Evolutionary conservation across 176 grass and related monocot genomes (phyloP).

Genomic region (Typha latifolia): DNA sequence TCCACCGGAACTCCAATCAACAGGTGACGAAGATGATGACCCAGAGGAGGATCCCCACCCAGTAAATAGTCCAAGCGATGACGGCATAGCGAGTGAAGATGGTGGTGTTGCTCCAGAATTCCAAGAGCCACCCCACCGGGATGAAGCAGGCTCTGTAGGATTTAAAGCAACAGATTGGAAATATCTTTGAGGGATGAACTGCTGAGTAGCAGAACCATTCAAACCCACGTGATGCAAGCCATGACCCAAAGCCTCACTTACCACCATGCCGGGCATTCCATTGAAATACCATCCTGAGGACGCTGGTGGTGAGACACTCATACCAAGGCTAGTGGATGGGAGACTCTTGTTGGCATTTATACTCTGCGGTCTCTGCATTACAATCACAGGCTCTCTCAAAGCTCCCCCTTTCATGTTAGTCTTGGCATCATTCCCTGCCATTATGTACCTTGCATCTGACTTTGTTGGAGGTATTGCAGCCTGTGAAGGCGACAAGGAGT

Average conservation of each 20-base stretch:
- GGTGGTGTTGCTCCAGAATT: conserved; percentile 36
- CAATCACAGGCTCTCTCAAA: conserved; percentile 62
- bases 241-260: conserved; percentile 32
- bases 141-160: conserved; percentile 55
- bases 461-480: conserved; percentile 39
- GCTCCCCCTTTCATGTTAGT: conserved; percentile 33
- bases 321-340: conserved; percentile 55
- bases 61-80: conserved; percentile 61
- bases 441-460: conserved; percentile 40
- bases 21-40: conserved; percentile 26
- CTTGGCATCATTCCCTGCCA: conserved; percentile 42
- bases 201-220: conserved; percentile 35
- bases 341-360: conserved; percentile 54
- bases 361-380: conserved; percentile 80
- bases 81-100: conserved; percentile 36
- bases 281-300: conserved; percentile 66
- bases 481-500: conserved; percentile 36
- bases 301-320: conserved; percentile 35
- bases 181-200: conserved; percentile 43
- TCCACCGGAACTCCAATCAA: conserved; percentile 64
- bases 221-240: conserved; percentile 45
- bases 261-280: conserved; percentile 39
- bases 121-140: conserved; percentile 57
- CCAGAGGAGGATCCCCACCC: conserved; percentile 41
- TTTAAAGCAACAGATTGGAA: conserved; percentile 47